Percentiles rank a stretch among this genome's conserved stretches.
These are phyloP conservation scores for Fusarium albidum DNA, from an alignment of 2,329 filamentous ascomycete species.

Conservation along the genomic window DNA sequence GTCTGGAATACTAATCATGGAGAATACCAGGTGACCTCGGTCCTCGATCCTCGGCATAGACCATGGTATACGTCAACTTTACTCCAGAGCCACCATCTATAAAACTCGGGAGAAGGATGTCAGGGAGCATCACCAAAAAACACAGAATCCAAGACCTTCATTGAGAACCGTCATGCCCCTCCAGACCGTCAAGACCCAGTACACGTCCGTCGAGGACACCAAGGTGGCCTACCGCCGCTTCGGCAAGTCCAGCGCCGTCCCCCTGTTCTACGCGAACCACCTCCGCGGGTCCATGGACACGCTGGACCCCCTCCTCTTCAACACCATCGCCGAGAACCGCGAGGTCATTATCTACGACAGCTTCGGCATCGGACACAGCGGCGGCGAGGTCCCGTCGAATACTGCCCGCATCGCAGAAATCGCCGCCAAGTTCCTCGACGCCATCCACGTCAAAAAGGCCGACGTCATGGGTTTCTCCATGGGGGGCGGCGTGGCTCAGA, in stretches of 20 bases:
- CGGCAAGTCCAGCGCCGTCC: not conserved
- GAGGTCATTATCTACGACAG: not conserved
- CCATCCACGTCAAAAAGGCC: not conserved
- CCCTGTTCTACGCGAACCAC: not conserved
- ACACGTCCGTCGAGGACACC: not conserved
- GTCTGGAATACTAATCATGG: too few relatives aligned
- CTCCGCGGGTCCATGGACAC: not conserved
- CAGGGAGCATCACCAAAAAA: too few relatives aligned
- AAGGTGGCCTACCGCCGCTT: slow-evolving; percentile 1
- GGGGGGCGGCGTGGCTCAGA: not conserved
- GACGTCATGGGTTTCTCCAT: not conserved
- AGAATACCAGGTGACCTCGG: too few relatives aligned
- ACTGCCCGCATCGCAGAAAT: not conserved
- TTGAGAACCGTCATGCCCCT: too few relatives aligned
- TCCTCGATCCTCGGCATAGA: too few relatives aligned
- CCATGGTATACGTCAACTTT: too few relatives aligned
- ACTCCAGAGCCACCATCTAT: too few relatives aligned
- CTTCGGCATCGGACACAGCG: not conserved
- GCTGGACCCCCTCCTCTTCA: not conserved
- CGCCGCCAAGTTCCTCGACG: not conserved
- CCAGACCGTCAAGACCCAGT: not conserved
- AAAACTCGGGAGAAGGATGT: too few relatives aligned
- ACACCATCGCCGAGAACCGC: not conserved
- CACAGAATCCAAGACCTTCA: too few relatives aligned
- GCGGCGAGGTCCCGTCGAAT: not conserved